A percentile compares a stretch with the other conserved stretches of the same genome.
phyloP scores from a whole-genome alignment of 192 early-diverging fungal genomes.

The Allomyces macrogynus region DNA sequence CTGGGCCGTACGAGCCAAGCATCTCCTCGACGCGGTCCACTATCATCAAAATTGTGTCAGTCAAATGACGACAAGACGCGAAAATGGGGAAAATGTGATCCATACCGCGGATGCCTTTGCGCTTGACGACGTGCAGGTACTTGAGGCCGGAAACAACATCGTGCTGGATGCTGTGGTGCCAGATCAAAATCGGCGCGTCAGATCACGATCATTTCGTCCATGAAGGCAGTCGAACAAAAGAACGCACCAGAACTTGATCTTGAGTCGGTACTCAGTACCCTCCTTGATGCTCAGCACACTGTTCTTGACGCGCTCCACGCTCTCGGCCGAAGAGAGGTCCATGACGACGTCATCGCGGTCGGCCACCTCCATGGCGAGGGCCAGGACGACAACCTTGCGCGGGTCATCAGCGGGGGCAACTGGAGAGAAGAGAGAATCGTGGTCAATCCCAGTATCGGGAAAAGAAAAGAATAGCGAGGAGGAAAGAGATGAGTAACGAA shows the following conservation, averaged over 20 bases:
- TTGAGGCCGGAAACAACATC: constrained; percentile 89
- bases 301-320: constrained; percentile 44
- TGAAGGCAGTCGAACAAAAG: not conserved
- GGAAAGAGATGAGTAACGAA: not conserved
- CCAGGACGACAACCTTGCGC: constrained; percentile 51
- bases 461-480: too few relatives aligned
- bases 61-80: not conserved
- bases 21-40: constrained; percentile 90
- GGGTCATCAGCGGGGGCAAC: constrained; percentile 32
- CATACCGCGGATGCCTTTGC: constrained; percentile 46
- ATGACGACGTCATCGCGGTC: constrained; percentile 58
- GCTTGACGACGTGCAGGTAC: constrained; percentile 84
- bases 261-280: constrained; percentile 78
- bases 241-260: constrained; percentile 65
- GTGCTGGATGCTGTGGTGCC: constrained; percentile 50
- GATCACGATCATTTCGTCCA: not conserved
- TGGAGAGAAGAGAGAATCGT: constrained; percentile 1
- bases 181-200: not conserved
- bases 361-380: constrained; percentile 48
- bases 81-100: not conserved
- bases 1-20: constrained; percentile 88
- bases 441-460: too few relatives aligned
- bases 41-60: constrained; percentile 4
- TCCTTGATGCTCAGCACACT: constrained; percentile 83
- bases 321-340: constrained; percentile 48